Evolutionary conservation across 2,329 filamentous ascomycete species (phyloP).

Genomic region (Emmonsiellopsis sp.): DNA sequence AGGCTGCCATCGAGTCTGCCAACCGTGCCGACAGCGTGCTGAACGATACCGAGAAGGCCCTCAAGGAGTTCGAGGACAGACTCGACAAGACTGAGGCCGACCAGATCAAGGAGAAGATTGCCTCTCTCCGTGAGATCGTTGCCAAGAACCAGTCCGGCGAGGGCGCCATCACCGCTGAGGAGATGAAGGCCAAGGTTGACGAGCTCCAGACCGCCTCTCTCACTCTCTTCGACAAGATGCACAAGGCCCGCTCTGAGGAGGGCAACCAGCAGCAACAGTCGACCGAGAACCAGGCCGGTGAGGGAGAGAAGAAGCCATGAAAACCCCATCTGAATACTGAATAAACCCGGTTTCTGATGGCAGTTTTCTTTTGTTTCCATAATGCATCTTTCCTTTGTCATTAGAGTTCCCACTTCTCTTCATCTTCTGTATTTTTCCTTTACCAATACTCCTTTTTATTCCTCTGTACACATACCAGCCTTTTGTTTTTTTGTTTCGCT

Average conservation of each 20-base stretch:
- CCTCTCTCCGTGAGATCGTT: slow-evolving; percentile 75
- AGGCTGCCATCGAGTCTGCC: slow-evolving; percentile 86
- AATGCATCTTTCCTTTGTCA: slow-evolving; percentile 11
- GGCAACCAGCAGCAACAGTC: slow-evolving; percentile 44
- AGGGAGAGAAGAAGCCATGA: slow-evolving; percentile 67
- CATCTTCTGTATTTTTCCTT: slow-evolving; percentile 9
- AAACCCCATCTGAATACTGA: slow-evolving; percentile 14
- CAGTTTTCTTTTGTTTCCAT: background rate
- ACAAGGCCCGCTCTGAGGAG: slow-evolving; percentile 78
- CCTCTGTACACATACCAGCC: slow-evolving; percentile 17
- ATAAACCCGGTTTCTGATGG: background rate
- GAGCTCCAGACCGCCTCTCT: slow-evolving; percentile 93
- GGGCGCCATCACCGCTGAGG: slow-evolving; percentile 71
- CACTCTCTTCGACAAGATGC: slow-evolving; percentile 99
- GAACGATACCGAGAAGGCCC: slow-evolving; percentile 96
- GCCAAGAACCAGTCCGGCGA: slow-evolving; percentile 93
- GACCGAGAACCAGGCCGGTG: slow-evolving; percentile 38
- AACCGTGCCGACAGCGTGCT: slow-evolving; percentile 95
- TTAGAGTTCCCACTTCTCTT: slow-evolving; percentile 13
- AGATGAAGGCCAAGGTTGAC: slow-evolving; percentile 98
- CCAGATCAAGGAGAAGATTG: slow-evolving; percentile 88
- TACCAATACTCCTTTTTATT: slow-evolving; percentile 10
- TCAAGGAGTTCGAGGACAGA: slow-evolving; percentile 92
- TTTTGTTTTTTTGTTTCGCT: slow-evolving; percentile 12
- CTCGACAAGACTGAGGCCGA: slow-evolving; percentile 96